These are phyloP conservation scores for peach (Prunus persica) DNA, from an alignment of 306 rosid genomes.

Conservation along the genomic window Prunus_persica_NCBIv2 NC_034012.1:16579001-16579500, in stretches of 20 bases:
- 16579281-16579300: neutral
- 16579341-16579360: neutral
- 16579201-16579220: neutral
- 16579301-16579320: neutral
- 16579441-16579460: neutral
- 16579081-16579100: slow-evolving; percentile 70
- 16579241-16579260: neutral
- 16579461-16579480: neutral
- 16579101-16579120: slow-evolving; percentile 95
- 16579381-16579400: neutral
- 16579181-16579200: slow-evolving; percentile 75
- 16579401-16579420: neutral
- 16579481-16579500: slow-evolving; percentile 58
- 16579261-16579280: neutral
- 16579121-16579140: slow-evolving; percentile 68
- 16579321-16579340: neutral
- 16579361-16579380: neutral
- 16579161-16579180: slow-evolving; percentile 64
- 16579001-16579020: slow-evolving; percentile 93
- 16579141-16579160: slow-evolving; percentile 42
- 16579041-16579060: slow-evolving; percentile 33
- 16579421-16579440: neutral
- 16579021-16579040: slow-evolving; percentile 46
- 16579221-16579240: neutral
- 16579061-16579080: slow-evolving; percentile 40